A percentile compares a stretch with the other conserved stretches of the same genome.
phyloP scores from a whole-genome alignment of 108 stramenopile genomes.

The Asterionellopsis glacialis region DNA sequence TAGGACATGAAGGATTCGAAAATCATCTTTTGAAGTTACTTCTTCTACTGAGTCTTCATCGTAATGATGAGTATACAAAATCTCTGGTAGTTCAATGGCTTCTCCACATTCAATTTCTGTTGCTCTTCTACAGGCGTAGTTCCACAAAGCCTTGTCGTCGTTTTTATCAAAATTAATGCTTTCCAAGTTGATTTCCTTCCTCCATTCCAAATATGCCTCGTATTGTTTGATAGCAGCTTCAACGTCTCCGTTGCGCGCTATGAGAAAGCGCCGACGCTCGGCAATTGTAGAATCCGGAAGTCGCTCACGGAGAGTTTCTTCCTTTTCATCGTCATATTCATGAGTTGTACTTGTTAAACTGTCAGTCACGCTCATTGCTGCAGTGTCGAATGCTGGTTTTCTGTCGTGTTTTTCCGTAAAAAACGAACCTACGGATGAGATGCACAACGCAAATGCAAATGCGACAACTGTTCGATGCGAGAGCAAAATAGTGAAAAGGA shows the following conservation, averaged over 20 bases:
- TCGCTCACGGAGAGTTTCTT: background rate
- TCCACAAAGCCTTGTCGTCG: background rate
- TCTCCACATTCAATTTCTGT: background rate
- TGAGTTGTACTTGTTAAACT: no score
- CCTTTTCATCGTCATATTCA: background rate
- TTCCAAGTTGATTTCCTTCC: background rate
- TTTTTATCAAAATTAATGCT: background rate
- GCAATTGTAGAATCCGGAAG: background rate
- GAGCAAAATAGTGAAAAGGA: no score
- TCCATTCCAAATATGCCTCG: background rate
- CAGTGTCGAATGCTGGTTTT: no score
- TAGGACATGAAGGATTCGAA: conserved; percentile 42
- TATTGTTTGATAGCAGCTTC: background rate
- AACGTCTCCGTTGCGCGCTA: background rate
- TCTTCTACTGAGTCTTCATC: conserved; percentile 9
- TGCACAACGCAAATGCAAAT: no score
- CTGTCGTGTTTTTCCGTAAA: no score
- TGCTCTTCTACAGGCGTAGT: background rate
- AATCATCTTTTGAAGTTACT: conserved; percentile 10
- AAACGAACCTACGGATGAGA: no score
- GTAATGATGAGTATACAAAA: conserved; percentile 14
- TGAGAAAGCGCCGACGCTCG: background rate
- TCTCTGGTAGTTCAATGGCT: conserved; percentile 7
- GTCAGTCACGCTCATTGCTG: no score
- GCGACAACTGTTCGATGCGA: no score